phyloP scores from a whole-genome alignment of 2,329 filamentous ascomycete species.

The Aspergillus luchuensis region DNA sequence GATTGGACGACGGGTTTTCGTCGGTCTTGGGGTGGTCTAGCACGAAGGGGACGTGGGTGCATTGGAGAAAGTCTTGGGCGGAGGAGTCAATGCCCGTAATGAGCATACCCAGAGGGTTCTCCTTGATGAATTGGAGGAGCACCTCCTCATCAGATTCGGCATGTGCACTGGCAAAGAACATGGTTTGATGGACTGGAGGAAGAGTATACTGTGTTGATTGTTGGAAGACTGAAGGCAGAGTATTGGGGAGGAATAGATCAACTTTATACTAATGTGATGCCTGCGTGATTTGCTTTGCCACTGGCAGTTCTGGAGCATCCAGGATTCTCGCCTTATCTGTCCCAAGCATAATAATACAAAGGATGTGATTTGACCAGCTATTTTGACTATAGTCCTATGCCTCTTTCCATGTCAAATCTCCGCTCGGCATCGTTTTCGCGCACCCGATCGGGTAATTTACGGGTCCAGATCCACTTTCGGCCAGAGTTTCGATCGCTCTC shows the following conservation, averaged over 20 bases:
- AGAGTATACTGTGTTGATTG: neutral
- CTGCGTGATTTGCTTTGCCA: too few species aligned
- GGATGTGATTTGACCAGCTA: neutral
- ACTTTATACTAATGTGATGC: too few species aligned
- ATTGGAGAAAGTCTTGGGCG: slow-evolving; percentile 56
- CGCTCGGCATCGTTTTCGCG: neutral
- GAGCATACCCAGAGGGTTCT: slow-evolving; percentile 63
- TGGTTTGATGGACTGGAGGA: slow-evolving; percentile 32
- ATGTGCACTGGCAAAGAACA: slow-evolving; percentile 60
- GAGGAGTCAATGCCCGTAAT: slow-evolving; percentile 62
- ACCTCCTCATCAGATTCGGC: slow-evolving; percentile 53
- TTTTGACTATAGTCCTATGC: too few species aligned
- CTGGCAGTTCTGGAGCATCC: too few species aligned
- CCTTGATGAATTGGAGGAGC: slow-evolving; percentile 57
- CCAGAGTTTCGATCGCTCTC: neutral
- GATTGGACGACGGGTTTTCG: slow-evolving; percentile 30
- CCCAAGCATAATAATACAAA: neutral
- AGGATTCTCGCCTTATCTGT: neutral
- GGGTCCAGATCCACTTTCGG: neutral
- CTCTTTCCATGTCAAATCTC: too few species aligned
- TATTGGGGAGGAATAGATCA: neutral
- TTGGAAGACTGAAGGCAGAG: neutral
- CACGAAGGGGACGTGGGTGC: slow-evolving; percentile 64
- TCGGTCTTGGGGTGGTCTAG: slow-evolving; percentile 47
- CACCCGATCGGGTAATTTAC: neutral